Conservation (phyloP, 192 early-diverging fungal species). For the Phycomyces blakesleeanus region DNA sequence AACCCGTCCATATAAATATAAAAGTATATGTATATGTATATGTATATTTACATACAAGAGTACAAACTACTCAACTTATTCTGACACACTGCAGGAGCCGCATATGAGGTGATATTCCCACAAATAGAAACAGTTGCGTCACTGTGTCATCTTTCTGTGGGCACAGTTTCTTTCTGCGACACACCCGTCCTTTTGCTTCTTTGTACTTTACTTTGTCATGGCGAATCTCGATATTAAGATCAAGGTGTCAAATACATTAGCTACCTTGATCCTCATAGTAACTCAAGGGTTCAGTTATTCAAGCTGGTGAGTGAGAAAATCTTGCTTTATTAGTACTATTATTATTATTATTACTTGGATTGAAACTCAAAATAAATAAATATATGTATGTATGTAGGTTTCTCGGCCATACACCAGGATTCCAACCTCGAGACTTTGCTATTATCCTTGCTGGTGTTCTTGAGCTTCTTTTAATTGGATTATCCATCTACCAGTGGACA, state of each 20-base stretch:
- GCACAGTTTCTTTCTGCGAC: too few relatives aligned
- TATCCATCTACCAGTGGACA: constrained; percentile 33
- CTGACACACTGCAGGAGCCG: too few relatives aligned
- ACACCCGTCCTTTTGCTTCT: neutral
- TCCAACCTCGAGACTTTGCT: constrained; percentile 17
- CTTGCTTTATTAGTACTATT: constrained; percentile 28
- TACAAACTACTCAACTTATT: too few relatives aligned
- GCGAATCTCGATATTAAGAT: constrained; percentile 11
- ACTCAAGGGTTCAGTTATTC: constrained; percentile 13
- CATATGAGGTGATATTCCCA: too few relatives aligned
- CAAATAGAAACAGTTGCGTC: too few relatives aligned
- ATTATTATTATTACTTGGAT: too few relatives aligned
- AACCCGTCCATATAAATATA: too few relatives aligned
- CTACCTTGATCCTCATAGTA: neutral
- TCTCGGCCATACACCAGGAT: constrained; percentile 5
- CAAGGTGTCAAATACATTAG: constrained; percentile 8
- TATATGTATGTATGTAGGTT: constrained; percentile 14
- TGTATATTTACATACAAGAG: too few relatives aligned
- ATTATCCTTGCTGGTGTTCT: constrained; percentile 20
- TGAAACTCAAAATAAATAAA: too few relatives aligned
- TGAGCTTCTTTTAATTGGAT: constrained; percentile 27
- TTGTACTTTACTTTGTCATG: neutral
- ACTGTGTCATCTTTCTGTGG: too few relatives aligned
- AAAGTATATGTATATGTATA: too few relatives aligned
- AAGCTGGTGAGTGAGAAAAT: constrained; percentile 4